Percentiles rank a stretch among this genome's conserved stretches.
Evolutionary conservation across 805 yeast genomes (phyloP).

Genomic region (Nakazawaea ernobii): DNA sequence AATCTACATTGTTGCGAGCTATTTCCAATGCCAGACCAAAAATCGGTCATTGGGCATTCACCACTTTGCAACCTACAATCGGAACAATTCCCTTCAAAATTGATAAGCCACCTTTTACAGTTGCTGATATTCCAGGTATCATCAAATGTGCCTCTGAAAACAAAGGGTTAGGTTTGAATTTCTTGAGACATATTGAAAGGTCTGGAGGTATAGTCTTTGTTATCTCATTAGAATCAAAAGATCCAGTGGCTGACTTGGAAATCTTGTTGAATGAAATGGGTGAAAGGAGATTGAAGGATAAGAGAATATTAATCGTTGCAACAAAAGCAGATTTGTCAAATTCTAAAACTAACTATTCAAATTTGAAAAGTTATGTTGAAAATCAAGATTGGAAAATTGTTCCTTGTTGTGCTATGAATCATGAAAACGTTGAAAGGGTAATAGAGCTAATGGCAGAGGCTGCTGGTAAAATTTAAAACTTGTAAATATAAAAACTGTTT

Average conservation of each 20-base stretch:
- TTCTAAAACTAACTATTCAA: slow-evolving; percentile 40
- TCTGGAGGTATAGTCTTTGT: slow-evolving; percentile 89
- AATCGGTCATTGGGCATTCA: slow-evolving; percentile 96
- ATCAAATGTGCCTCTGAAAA: slow-evolving; percentile 81
- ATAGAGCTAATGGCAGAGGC: slow-evolving; percentile 67
- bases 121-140: slow-evolving; percentile 97
- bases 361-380: slow-evolving; percentile 39
- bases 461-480: slow-evolving; percentile 24
- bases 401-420: slow-evolving; percentile 78
- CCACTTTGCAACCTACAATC: slow-evolving; percentile 86
- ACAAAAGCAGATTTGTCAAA: slow-evolving; percentile 86
- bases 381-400: slow-evolving; percentile 56
- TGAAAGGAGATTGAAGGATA: slow-evolving; percentile 46
- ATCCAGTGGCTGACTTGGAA: slow-evolving; percentile 64
- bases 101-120: slow-evolving; percentile 71
- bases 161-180: slow-evolving; percentile 91
- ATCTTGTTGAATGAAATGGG: slow-evolving; percentile 71
- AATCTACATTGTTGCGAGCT: slow-evolving; percentile 80
- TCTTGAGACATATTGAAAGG: slow-evolving; percentile 87
- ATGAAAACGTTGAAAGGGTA: slow-evolving; percentile 67
- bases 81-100: slow-evolving; percentile 76
- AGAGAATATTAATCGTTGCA: slow-evolving; percentile 71
- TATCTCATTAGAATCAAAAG: slow-evolving; percentile 59
- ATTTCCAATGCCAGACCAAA: slow-evolving; percentile 86
- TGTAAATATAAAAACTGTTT: neutral